Evolutionary conservation across 768 basidiomycete species (phyloP), one percentile per base, ranked within the genome.

Genomic region (Chalciporus chontae): DNA sequence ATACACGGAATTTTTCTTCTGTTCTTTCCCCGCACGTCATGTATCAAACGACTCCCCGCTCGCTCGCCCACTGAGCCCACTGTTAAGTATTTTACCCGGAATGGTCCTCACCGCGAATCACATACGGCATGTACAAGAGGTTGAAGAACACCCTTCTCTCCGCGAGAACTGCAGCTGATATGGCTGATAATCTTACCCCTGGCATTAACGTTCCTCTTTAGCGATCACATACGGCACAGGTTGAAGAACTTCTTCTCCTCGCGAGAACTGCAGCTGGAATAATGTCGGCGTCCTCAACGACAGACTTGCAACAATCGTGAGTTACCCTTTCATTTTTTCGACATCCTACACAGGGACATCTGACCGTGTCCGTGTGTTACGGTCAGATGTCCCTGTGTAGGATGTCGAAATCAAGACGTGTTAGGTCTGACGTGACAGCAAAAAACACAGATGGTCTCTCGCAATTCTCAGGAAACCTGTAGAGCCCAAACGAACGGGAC

Each of bases 1-100:
- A 94, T 64, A 95, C 96, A n/a, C n/a, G n/a, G 21, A 98, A 99
- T 99, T 99, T 78, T 98, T 95, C 78, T 98, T 96, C 74, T 97
- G 97, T 67, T 89, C 94, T 17, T 77, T 93, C 68, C 87, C 19
- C 82, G 96, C 56, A 82, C 77, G 18, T 78, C 87, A 5, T 94
- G 93, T 70, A 80, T 88, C 59, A 85, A 81, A 61, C 80, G 90
- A n/a, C n/a, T n/a, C n/a, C n/a, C n/a, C n/a, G n/a, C n/a, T n/a
- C n/a, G n/a, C n/a, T n/a, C n/a, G n/a, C n/a, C n/a, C n/a, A n/a
- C n/a, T n/a, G 96, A 99, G 66, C 77, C 98, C 4, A 64, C 87
- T 96, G 96, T 76, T 93, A 6, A 95, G 96, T 7, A 73, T 97
- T 52, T 89, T 86, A 65, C 94, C 96, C 2, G 84, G 90, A 36